Conservation (phyloP, 2,329 filamentous ascomycete genomes). For the Claviceps citrina region DNA sequence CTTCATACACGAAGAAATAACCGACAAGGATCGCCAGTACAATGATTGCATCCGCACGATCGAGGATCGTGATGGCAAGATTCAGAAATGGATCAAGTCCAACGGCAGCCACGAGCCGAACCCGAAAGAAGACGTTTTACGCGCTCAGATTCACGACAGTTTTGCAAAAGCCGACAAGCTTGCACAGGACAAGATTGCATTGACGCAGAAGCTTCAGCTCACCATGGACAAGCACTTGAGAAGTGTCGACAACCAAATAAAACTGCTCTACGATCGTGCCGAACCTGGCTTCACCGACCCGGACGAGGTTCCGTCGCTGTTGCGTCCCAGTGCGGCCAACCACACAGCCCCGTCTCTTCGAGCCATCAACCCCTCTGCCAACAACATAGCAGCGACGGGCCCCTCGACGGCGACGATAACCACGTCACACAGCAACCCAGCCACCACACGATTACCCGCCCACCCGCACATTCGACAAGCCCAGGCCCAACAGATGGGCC, state of each 20-base stretch:
- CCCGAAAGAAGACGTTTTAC: slow-evolving; percentile 57
- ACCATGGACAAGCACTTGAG: slow-evolving; percentile 47
- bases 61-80: slow-evolving; percentile 53
- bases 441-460: slow-evolving; percentile 27
- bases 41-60: slow-evolving; percentile 54
- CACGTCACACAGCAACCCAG: slow-evolving; percentile 23
- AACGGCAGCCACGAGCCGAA: slow-evolving; percentile 61
- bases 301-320: slow-evolving; percentile 46
- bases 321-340: slow-evolving; percentile 43
- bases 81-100: slow-evolving; percentile 68
- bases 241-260: slow-evolving; percentile 48
- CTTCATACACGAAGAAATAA: slow-evolving; percentile 70
- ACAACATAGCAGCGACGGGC: slow-evolving; percentile 11
- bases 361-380: slow-evolving; percentile 28
- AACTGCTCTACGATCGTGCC: slow-evolving; percentile 42
- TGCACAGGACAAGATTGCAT: slow-evolving; percentile 57
- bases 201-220: slow-evolving; percentile 48
- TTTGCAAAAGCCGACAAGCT: slow-evolving; percentile 54
- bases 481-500: slow-evolving; percentile 27
- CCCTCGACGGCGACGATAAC: slow-evolving; percentile 14
- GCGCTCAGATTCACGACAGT: slow-evolving; percentile 50
- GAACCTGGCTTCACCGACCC: slow-evolving; percentile 47
- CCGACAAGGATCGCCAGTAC: slow-evolving; percentile 62
- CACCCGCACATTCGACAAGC: slow-evolving; percentile 32
- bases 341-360: slow-evolving; percentile 25